A percentile compares a stretch with the other conserved stretches of the same genome.
Evolutionary conservation across 345 rosid genomes (phyloP).

Genomic region (Carallia brachiata): DNA sequence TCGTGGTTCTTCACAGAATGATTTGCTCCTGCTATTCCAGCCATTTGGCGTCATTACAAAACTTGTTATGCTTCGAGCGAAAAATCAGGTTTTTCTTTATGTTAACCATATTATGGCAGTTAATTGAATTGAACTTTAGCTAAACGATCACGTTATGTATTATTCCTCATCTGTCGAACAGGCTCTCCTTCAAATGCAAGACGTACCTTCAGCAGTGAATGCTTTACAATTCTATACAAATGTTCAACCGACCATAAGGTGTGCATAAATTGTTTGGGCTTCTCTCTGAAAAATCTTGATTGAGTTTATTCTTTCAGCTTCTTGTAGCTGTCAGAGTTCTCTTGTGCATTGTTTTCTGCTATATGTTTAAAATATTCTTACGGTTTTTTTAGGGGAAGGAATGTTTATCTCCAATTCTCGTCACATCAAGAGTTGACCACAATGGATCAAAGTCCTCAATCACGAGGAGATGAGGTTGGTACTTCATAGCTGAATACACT

Average conservation of each 20-base stretch:
- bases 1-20: conserved; percentile 55
- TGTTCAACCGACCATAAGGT: conserved; percentile 89
- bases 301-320: no score
- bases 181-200: conserved; percentile 99
- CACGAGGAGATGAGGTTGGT: conserved; percentile 95
- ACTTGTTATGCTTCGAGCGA: conserved; percentile 98
- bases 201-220: conserved; percentile 72
- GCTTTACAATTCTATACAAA: conserved; percentile 81
- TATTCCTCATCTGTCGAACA: conserved; percentile 20
- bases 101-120: neutral
- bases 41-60: conserved; percentile 97
- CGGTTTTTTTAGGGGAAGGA: conserved; percentile 66
- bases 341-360: neutral
- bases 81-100: conserved; percentile 67
- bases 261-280: no score
- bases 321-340: neutral
- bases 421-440: conserved; percentile 98
- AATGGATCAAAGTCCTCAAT: conserved; percentile 87
- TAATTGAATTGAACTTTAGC: neutral
- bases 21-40: conserved; percentile 92
- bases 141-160: no score
- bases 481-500: neutral
- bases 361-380: neutral
- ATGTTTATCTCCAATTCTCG: conserved; percentile 96
- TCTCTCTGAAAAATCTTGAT: no score